Base-by-base conservation (phyloP, 1,139 yeast species). In the Yamadazyma siamensis region DNA sequence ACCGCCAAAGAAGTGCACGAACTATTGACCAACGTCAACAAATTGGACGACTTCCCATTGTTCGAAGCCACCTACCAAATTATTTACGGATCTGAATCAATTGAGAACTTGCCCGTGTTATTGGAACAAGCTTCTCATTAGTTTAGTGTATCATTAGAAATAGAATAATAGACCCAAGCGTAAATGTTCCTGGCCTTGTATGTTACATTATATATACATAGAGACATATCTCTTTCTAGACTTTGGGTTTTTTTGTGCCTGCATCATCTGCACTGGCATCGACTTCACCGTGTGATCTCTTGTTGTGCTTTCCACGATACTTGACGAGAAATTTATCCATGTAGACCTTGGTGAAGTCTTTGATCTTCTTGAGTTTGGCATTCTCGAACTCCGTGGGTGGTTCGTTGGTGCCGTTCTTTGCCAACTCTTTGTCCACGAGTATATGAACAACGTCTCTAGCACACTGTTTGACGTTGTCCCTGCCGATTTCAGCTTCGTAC, bases 241-340 rank as follows among this genome's bases (percentile, higher is more conserved):
- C n/a, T 26, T 36, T 36, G 8, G 13, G 13, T 27, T 25, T 35
- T 32, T 40, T 38, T 4, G 25, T 7, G 21, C 22, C 34, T 17
- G 14, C 28, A 5, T 28, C 34, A 25, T 27, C 29, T 9, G 21
- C 36, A 23, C 10, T 13, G 8, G 6, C 25, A 14, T 23, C 26
- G n/a, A n/a, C n/a, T n/a, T n/a, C n/a, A n/a, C n/a, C n/a, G n/a
- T n/a, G n/a, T n/a, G n/a, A n/a, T 28, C 54, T 48, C 36, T 58
- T 59, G 34, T 54, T 50, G 44, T 52, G 47, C 59, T 68, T 75
- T 24, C 60, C 59, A 31, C 61, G 55, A 40, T 65, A 70, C 48
- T 80, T 83, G 9, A 54, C 57, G 39, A 84, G 46, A 36, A 80
- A 80, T 57, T 84, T 88, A 8, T 71, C 80, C 95, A 89, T 86